phyloP scores from a whole-genome alignment of 169 alveolate genomes.

The Toxoplasma gondii region DNA sequence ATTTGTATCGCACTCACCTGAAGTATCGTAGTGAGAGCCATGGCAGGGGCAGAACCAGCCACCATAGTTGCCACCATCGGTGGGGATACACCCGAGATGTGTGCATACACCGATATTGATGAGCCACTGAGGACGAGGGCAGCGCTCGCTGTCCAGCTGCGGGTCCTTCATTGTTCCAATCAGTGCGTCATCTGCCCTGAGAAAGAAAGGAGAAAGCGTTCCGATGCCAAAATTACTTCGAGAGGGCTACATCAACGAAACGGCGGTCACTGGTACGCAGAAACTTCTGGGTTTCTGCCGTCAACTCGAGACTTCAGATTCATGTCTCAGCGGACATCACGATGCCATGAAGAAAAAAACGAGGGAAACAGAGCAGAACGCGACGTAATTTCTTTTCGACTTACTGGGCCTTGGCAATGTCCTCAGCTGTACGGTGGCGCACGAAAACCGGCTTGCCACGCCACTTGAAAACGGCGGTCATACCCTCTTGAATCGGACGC shows the following conservation, averaged over 20 bases:
- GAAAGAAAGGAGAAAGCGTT: neutral
- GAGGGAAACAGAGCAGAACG: neutral
- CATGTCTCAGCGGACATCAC: no score
- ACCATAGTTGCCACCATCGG: conserved; percentile 83
- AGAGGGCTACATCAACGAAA: neutral
- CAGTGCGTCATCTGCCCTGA: conserved; percentile 80
- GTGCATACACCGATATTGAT: conserved; percentile 87
- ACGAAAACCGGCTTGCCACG: conserved; percentile 87
- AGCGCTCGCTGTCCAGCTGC: conserved; percentile 83
- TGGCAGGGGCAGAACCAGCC: conserved; percentile 91
- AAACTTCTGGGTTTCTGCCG: neutral
- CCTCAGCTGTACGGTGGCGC: conserved; percentile 84
- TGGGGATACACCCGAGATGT: conserved; percentile 88
- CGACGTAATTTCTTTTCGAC: neutral
- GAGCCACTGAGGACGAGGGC: conserved; percentile 86
- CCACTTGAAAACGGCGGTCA: conserved; percentile 86
- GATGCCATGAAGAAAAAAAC: neutral
- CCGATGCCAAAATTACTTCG: neutral
- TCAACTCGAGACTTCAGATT: no score
- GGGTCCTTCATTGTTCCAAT: conserved; percentile 88
- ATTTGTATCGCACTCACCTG: conserved; percentile 71
- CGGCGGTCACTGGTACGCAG: neutral
- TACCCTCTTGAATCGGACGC: conserved; percentile 83
- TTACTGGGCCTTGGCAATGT: conserved; percentile 81
- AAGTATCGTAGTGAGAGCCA: conserved; percentile 88